phyloP scores from a whole-genome alignment of 2,329 filamentous ascomycete species.

The Sclerotinia spermophila region DNA sequence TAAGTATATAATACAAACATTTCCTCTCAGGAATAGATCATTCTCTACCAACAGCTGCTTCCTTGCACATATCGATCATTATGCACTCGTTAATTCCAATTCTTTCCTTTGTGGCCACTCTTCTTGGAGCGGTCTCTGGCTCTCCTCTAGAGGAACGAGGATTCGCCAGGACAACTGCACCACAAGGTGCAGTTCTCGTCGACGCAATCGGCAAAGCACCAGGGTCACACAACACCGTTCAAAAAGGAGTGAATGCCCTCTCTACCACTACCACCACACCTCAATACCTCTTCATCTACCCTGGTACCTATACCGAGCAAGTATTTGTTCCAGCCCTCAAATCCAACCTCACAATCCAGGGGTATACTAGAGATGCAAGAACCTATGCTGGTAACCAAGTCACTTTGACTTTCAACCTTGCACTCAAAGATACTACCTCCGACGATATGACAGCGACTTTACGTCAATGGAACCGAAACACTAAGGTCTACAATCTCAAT shows the following conservation, averaged over 20 bases:
- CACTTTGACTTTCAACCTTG: slow-evolving; percentile 42
- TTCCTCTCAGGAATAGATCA: not conserved
- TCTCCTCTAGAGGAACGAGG: slow-evolving; percentile 8
- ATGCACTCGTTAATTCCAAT: slow-evolving; percentile 7
- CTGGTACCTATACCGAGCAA: slow-evolving; percentile 55
- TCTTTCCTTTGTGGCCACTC: slow-evolving; percentile 1
- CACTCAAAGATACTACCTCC: slow-evolving; percentile 42
- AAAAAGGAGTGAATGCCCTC: slow-evolving; percentile 38
- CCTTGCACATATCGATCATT: not conserved
- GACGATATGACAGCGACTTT: slow-evolving; percentile 40
- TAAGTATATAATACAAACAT: not conserved
- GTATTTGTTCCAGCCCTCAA: slow-evolving; percentile 49
- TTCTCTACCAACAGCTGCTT: not conserved
- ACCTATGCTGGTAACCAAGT: slow-evolving; percentile 50
- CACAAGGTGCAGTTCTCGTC: slow-evolving; percentile 46
- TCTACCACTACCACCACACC: slow-evolving; percentile 42
- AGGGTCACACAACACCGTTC: slow-evolving; percentile 24
- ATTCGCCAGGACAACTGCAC: slow-evolving; percentile 40
- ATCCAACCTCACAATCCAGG: slow-evolving; percentile 50
- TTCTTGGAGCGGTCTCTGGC: not conserved
- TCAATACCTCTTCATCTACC: slow-evolving; percentile 53
- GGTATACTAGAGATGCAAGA: slow-evolving; percentile 46
- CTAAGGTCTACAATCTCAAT: slow-evolving; percentile 57
- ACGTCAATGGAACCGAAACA: slow-evolving; percentile 43
- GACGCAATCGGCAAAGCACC: slow-evolving; percentile 39